Evolutionary conservation across 148 eudicot species (phyloP).

Genomic region (Fagopyrum esculentum): DNA sequence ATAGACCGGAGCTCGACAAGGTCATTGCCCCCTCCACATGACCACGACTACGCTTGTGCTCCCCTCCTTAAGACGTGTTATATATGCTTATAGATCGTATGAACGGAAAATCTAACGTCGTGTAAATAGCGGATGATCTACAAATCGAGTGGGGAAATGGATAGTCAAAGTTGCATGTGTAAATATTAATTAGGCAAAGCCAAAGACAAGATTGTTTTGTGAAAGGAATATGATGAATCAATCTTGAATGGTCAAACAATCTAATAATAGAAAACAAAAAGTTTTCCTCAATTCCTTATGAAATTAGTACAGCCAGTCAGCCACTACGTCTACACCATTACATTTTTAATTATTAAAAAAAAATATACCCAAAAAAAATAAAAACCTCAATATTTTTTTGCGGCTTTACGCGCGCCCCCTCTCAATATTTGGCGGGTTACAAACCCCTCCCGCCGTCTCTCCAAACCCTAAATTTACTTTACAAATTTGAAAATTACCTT

Average conservation of each 20-base stretch:
- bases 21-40: too few species aligned
- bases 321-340: not conserved
- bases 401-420: slow-evolving; percentile 9
- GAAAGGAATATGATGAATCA: not conserved
- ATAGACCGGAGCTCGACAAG: too few species aligned
- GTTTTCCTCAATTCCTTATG: not conserved
- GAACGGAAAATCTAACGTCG: too few species aligned
- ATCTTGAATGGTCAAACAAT: slow-evolving; percentile 10
- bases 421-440: slow-evolving; percentile 13
- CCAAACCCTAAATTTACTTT: slow-evolving; percentile 5
- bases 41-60: too few species aligned
- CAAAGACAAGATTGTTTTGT: not conserved
- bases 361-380: not conserved
- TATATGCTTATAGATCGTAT: too few species aligned
- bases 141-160: too few species aligned
- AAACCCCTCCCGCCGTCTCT: not conserved
- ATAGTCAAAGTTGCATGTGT: too few species aligned
- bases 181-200: not conserved
- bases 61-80: too few species aligned
- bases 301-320: not conserved
- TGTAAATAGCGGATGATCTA: too few species aligned
- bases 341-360: not conserved
- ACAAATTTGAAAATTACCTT: not conserved
- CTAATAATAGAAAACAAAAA: not conserved
- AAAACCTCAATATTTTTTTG: not conserved